A percentile compares a stretch with the other conserved stretches of the same genome.
Conservation (phyloP, 371 early-diverging fungal species). For the Capillidium heterosporum region DNA sequence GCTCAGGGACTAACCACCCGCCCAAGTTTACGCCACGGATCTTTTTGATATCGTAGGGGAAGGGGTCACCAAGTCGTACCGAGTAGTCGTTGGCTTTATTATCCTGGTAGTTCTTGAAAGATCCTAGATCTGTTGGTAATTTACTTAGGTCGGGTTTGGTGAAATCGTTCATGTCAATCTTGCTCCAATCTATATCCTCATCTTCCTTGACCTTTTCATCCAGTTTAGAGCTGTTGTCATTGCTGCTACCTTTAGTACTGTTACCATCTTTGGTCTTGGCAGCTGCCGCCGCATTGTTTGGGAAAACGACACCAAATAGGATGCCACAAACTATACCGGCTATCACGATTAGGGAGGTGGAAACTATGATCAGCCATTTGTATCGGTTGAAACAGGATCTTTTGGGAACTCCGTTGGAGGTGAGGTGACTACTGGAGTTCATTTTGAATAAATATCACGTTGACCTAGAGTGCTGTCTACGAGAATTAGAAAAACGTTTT, state of each 20-base stretch:
- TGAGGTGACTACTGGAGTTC: too few relatives aligned
- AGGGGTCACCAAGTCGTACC: conserved; percentile 12
- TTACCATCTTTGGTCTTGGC: background rate
- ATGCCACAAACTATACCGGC: background rate
- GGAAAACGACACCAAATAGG: background rate
- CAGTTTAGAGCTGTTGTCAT: too few relatives aligned
- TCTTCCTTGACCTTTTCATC: background rate
- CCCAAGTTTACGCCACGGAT: conserved; percentile 42
- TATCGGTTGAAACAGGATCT: background rate
- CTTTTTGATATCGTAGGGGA: conserved; percentile 13
- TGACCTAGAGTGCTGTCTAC: too few relatives aligned
- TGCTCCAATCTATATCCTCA: too few relatives aligned
- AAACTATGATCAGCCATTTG: background rate
- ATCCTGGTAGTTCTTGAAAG: too few relatives aligned
- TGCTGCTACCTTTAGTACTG: background rate
- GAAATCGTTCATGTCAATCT: background rate
- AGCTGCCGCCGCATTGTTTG: background rate
- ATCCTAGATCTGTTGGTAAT: background rate
- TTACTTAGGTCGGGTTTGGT: background rate
- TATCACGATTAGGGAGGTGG: background rate
- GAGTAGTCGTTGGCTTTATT: conserved; percentile 10
- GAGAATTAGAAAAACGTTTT: too few relatives aligned
- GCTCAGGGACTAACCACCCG: conserved; percentile 40
- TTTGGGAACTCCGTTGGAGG: too few relatives aligned
- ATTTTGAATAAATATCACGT: too few relatives aligned